A percentile compares a stretch with the other conserved stretches of the same genome.
Conservation (phyloP, 345 rosid genomes). For the Populus nigra region DNA sequence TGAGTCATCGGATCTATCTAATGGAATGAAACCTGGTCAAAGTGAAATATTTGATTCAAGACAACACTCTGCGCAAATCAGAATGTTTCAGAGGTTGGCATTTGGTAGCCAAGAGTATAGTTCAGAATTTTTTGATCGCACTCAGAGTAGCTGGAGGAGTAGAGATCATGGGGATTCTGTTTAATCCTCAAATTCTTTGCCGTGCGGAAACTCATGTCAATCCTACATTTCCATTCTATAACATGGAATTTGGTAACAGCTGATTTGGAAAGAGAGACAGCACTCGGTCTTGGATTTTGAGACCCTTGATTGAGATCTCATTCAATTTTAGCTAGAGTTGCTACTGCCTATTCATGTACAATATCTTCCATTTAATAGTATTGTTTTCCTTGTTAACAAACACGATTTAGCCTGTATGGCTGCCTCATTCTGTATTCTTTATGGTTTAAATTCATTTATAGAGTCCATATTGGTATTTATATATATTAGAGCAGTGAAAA, state of each 20-base stretch:
- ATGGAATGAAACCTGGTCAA: conserved; percentile 92
- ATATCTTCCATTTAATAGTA: conserved; percentile 1
- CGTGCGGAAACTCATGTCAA: neutral
- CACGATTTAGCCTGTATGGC: conserved; percentile 9
- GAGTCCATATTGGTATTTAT: conserved; percentile 4
- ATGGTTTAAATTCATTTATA: neutral
- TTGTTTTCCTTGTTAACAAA: conserved; percentile 5
- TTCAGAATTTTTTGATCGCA: conserved; percentile 58
- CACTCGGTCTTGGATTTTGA: conserved; percentile 14
- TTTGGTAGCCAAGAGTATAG: conserved; percentile 89
- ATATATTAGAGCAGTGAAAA: neutral
- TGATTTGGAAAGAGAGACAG: neutral
- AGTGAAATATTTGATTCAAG: conserved; percentile 72
- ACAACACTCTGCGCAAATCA: conserved; percentile 87
- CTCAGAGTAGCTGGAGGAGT: conserved; percentile 83
- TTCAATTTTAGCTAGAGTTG: conserved; percentile 17
- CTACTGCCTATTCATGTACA: conserved; percentile 13
- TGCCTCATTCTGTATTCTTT: conserved; percentile 15
- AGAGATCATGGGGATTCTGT: conserved; percentile 43
- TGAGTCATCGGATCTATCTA: conserved; percentile 70
- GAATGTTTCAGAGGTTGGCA: conserved; percentile 92
- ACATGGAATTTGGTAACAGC: neutral
- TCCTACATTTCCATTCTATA: neutral
- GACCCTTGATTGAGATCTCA: neutral
- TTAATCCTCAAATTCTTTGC: conserved; percentile 34